Percentiles rank a stretch among this genome's conserved stretches.
Conservation (phyloP, 768 basidiomycete species). For the Leccinum variicolor region DNA sequence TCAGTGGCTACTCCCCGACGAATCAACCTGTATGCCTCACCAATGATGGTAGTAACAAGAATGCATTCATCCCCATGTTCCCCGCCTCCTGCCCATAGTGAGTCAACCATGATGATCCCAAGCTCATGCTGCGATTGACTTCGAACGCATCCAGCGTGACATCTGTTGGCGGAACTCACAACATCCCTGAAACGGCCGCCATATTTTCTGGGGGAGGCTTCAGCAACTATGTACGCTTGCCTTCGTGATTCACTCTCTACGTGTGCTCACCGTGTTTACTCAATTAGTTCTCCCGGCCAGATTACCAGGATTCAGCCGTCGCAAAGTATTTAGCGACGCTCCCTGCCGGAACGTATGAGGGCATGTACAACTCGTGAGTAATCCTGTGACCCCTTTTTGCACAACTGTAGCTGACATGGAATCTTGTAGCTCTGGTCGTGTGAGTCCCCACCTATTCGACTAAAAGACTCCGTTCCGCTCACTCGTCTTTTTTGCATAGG, state of each 20-base stretch:
- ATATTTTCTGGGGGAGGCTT: constrained; percentile 73
- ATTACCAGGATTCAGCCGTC: constrained; percentile 50
- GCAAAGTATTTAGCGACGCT: constrained; percentile 37
- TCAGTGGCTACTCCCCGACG: constrained; percentile 45
- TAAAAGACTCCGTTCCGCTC: not conserved
- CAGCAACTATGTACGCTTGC: constrained; percentile 53
- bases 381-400: not conserved
- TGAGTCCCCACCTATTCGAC: constrained; percentile 18
- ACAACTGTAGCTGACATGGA: not conserved
- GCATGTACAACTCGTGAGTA: constrained; percentile 57
- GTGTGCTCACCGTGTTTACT: not conserved
- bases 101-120: not conserved
- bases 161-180: constrained; percentile 61
- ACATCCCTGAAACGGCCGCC: constrained; percentile 57
- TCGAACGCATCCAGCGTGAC: constrained; percentile 49
- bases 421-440: constrained; percentile 29
- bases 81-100: constrained; percentile 61
- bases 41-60: constrained; percentile 54
- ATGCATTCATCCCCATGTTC: constrained; percentile 56
- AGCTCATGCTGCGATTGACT: not conserved
- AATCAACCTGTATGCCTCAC: constrained; percentile 48
- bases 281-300: constrained; percentile 48
- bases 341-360: constrained; percentile 36
- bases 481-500: constrained; percentile 27
- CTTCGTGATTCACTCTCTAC: not conserved